Evolutionary conservation across 805 yeast genomes (phyloP).

Genomic region (Kockiozyma suomiensis): DNA sequence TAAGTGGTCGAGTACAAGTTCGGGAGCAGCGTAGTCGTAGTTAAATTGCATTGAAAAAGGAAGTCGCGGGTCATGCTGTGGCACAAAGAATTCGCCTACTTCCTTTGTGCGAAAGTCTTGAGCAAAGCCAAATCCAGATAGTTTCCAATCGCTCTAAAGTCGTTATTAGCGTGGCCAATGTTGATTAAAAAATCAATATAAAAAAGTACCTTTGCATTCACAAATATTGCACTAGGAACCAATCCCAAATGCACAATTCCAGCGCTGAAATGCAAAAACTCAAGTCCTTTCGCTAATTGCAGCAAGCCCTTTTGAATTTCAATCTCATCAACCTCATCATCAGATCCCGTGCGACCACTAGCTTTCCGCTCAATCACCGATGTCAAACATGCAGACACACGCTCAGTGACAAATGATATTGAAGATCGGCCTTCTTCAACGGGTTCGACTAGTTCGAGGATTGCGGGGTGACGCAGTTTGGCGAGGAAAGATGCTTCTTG

Average conservation of each 20-base stretch:
- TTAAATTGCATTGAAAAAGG: constrained; percentile 73
- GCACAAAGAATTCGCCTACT: constrained; percentile 62
- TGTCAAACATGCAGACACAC: constrained; percentile 59
- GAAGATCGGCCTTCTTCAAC: constrained; percentile 81
- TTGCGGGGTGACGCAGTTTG: constrained; percentile 85
- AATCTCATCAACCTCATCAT: constrained; percentile 58
- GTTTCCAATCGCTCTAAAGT: constrained; percentile 85
- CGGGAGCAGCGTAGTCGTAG: constrained; percentile 82
- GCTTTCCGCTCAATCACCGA: constrained; percentile 46
- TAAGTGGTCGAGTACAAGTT: constrained; percentile 65
- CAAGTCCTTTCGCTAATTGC: constrained; percentile 74
- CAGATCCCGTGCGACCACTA: constrained; percentile 35
- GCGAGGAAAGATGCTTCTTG: constrained; percentile 72
- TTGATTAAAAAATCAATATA: background rate
- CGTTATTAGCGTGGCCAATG: background rate
- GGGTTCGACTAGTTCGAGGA: constrained; percentile 82
- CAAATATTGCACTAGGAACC: constrained; percentile 73
- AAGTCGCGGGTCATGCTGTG: constrained; percentile 72
- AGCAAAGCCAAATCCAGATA: constrained; percentile 71
- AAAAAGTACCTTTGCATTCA: constrained; percentile 53
- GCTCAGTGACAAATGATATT: constrained; percentile 82
- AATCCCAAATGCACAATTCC: constrained; percentile 74
- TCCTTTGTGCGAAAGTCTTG: constrained; percentile 48
- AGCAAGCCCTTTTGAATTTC: constrained; percentile 71
- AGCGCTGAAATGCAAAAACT: constrained; percentile 79